Conservation (phyloP, 2,329 filamentous ascomycete genomes). For the Epichloe elymi region DNA sequence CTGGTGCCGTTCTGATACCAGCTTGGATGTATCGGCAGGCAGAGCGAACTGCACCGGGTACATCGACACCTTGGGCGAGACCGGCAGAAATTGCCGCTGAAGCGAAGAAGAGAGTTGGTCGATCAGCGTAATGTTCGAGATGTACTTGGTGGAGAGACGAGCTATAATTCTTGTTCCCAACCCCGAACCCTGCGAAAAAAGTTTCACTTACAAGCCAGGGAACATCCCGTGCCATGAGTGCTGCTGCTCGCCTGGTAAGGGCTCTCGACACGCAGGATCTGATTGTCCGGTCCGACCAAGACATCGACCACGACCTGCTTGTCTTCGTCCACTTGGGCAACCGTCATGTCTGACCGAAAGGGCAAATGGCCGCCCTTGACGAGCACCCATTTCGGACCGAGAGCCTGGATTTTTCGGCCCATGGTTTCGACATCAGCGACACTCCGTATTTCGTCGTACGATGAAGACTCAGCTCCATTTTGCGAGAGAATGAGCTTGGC, state of each 20-base stretch:
- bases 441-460: slow-evolving; percentile 30
- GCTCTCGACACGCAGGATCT: slow-evolving; percentile 52
- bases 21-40: slow-evolving; percentile 60
- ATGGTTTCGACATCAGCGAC: slow-evolving; percentile 56
- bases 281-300: slow-evolving; percentile 46
- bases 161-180: not conserved
- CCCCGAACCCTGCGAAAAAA: not conserved
- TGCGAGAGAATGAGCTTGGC: slow-evolving; percentile 50
- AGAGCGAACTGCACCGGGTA: slow-evolving; percentile 48
- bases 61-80: slow-evolving; percentile 43
- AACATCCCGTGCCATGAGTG: slow-evolving; percentile 92
- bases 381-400: slow-evolving; percentile 70
- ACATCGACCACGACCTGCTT: slow-evolving; percentile 62
- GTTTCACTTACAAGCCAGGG: slow-evolving; percentile 59
- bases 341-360: slow-evolving; percentile 48
- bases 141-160: not conserved
- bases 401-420: slow-evolving; percentile 47
- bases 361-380: slow-evolving; percentile 89
- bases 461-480: slow-evolving; percentile 22
- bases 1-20: slow-evolving; percentile 51
- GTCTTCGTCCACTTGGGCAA: slow-evolving; percentile 45
- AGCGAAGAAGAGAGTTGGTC: not conserved
- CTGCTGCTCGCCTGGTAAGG: slow-evolving; percentile 61
- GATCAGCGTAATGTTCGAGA: not conserved
- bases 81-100: slow-evolving; percentile 64